phyloP scores from a whole-genome alignment of 768 basidiomycete genomes.

The Kwoniella sp. region DNA sequence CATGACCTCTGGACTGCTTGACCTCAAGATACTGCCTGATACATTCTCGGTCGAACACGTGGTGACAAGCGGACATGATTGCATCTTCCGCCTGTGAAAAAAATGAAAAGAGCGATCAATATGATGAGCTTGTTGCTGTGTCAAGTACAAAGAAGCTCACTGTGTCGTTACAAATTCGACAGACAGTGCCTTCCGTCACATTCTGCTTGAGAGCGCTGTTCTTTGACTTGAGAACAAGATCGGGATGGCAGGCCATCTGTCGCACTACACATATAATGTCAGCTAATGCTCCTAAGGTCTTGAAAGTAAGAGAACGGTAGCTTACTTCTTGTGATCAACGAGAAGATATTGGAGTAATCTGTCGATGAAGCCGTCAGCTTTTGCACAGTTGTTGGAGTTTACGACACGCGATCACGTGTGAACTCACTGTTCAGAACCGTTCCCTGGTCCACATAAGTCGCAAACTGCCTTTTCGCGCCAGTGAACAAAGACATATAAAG shows the following conservation, averaged over 20 bases:
- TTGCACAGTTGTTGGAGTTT: too few relatives aligned
- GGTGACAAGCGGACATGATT: conserved; percentile 86
- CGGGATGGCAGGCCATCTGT: conserved; percentile 65
- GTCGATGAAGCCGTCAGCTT: neutral
- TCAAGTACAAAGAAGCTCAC: conserved; percentile 55
- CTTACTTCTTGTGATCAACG: conserved; percentile 84
- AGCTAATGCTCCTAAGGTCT: neutral
- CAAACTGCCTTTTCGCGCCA: conserved; percentile 87
- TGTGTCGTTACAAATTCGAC: conserved; percentile 92
- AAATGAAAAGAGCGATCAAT: too few relatives aligned
- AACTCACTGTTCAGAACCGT: conserved; percentile 89
- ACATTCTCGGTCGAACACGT: conserved; percentile 94
- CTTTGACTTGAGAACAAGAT: conserved; percentile 86
- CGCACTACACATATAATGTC: conserved; percentile 38
- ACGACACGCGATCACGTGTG: too few relatives aligned
- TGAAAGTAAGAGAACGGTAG: neutral
- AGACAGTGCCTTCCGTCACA: conserved; percentile 75
- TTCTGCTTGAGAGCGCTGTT: conserved; percentile 63
- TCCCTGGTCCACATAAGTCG: conserved; percentile 83
- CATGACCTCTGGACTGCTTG: conserved; percentile 59
- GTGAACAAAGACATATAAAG: conserved; percentile 87
- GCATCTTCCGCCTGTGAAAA: conserved; percentile 75
- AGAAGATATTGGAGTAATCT: conserved; percentile 58
- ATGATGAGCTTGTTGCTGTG: neutral
- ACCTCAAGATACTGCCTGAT: conserved; percentile 88